Base-by-base conservation (phyloP, 306 rosid species). In the Heteromeles arbutifolia region DNA sequence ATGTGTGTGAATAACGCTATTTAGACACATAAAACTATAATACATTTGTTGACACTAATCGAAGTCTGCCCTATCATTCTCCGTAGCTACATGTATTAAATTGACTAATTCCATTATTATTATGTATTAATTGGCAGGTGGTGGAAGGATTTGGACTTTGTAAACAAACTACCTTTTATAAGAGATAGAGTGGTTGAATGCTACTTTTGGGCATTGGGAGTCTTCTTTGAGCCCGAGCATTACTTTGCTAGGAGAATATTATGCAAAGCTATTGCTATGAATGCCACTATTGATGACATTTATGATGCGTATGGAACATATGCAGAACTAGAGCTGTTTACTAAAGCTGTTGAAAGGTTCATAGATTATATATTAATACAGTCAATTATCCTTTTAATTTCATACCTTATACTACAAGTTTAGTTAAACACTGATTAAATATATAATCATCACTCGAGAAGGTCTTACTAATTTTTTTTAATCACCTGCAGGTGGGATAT, bases 141-240 rank as follows among this genome's bases (percentile, higher is more conserved):
- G 92, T 87, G 89, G 90, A 84, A 82, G 14, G 81, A 79, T 24
- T 74, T 87, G 29, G 79, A 84, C 37, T 34, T 75, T 15, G 9
- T 41, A 58, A 74, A 1, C 6, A 78, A 75, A n/a, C 78, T 81
- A 11, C 72, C 90, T 0, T 87, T 79, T 80, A 68, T 69, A 4
- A 79, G 89, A 45, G 86, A 86, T 61, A 83, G 96, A 69, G 11
- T 28, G 1, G 41, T 69, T 18, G 44, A 69, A 43, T 8, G 5
- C n/a, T 69, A 69, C 61, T 19, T 69, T 31, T 69, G 74, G 74
- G 37, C 19, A 4, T 26, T 29, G 17, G 74, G 26, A 29, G 41
- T 28, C 2, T 28, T 28, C 62, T 48, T 28, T 28, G 26, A 69
- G 26, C 74, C 44, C 4, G 5, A 69, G 19, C 28, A 69, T 48